Base-by-base conservation (phyloP, 805 yeast species). In the Peterozyma toletana region DNA sequence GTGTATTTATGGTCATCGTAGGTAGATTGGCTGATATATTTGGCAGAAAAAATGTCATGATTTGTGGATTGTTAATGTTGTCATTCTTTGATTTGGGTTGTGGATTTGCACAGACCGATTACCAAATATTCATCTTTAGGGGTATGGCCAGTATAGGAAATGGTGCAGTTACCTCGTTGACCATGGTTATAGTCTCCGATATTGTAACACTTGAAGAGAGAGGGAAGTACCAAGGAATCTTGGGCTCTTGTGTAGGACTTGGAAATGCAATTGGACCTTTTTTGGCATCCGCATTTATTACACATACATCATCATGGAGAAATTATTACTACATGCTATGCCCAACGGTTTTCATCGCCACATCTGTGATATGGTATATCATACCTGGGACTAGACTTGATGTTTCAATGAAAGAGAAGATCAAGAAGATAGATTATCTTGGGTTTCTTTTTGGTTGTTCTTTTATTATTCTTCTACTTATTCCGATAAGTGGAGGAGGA, bases 401-500 rank as follows among this genome's bases (percentile, higher is more conserved):
- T 42, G 39, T 69, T 43, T 44, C 64, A 50, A 48, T 62, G 38
- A 52, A 54, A 53, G 65, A 62, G 34, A 70, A 71, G 49, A 57
- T 73, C 50, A 57, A 57, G 51, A 68, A 66, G 33, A 70, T 78
- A 37, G 87, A 80, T 56, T 74, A 70, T 49, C 50, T 60, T 7
- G 87, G 87, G 0, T 66, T 76, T 37, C 49, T 73, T 29, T 58
- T 74, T 11, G 60, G 76, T 33, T 63, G 80, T 4, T 65, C 75
- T 2, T 71, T 75, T 0, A 63, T 70, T 27, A 72, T 77, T 0
- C 56, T 79, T 3, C 52, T 80, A 13, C 63, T 78, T 39, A 65
- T 80, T n/a, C 81, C 83, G 2, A 55, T 78, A 16, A 70, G 72
- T 49, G 80, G 82, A 14, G 88, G 87, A 33, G 87, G 87, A 2